Evolutionary conservation across 2,329 filamentous ascomycete species (phyloP), one percentile per base, ranked within the genome.

Genomic region (Sclerotiophoma versabilis): DNA sequence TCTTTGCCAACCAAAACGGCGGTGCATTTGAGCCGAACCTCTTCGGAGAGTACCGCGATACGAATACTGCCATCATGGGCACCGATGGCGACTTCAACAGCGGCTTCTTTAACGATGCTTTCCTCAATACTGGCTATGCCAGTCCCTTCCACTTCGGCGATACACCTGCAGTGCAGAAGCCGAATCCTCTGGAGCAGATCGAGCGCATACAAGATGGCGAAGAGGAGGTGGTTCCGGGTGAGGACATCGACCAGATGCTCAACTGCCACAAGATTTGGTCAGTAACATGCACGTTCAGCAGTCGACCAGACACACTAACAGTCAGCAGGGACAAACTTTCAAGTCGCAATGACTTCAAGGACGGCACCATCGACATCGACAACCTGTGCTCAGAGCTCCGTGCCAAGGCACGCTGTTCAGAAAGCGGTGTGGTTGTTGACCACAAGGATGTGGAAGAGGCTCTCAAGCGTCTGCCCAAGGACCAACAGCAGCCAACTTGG

Each of bases 191-290:
- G 58, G 84, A 87, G 32, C 84, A 91, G 71, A 91, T 96, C 58
- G 92, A 96, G 68, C 87, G 85, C 14, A 79, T 87, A 57, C 87
- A 91, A 73, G 85, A 91, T 51, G 83, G 87, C 8, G 89, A 93
- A 7, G 88, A 89, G 29, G 73, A 81, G 33, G 77, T 87, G 58
- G 84, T 86, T 14, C 84, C 85, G 9, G 83, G 79, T 9, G 83
- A 84, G 54, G 81, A 86, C 59, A 80, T 81, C 47, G 80, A 84
- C 26, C 81, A 88, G 63, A 83, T 91, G 69, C 82, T 96, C 66
- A 92, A 85, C 55, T 97, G 93, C 78, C 93, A 90, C 65, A 93
- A 95, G 73, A 93, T 98, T 45, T 98, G 93, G 93, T 97, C 84
- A 71, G 90, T 80, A 44, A 1, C 36, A 23, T 12, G 3, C n/a